Evolutionary conservation across 2,329 filamentous ascomycete species (phyloP), one percentile per base, ranked within the genome.

Genomic region (Cadophora sp.): DNA sequence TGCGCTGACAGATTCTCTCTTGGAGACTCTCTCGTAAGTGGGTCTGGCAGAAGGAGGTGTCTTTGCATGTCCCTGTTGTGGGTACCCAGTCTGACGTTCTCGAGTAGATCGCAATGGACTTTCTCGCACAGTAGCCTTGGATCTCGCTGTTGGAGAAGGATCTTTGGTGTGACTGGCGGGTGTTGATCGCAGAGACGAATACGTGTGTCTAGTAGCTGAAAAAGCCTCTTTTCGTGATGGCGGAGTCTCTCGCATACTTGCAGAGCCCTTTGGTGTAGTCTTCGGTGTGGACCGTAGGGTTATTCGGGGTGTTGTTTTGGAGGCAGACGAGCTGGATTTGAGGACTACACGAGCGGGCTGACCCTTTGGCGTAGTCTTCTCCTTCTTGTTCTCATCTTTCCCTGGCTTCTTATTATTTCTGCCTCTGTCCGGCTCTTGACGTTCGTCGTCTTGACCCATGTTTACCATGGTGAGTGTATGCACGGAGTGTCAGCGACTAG

Each of bases 261-360:
- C n/a, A 56, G 39, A 33, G 24, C 36, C 9, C 5, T 53, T 41
- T 3, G 39, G 14, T 27, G 47, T 33, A 33, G 14, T 33, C n/a
- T 36, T 47, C 2, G 36, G 24, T 16, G 48, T 24, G n/a, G 45
- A 36, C 22, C 50, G 61, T 8, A 63, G 24, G 7, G 36, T 56
- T 4, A 63, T 56, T 18, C 50, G 61, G 16, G 61, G 22, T 16
- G 36, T 33, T 13, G 27, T 20, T 30, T 63, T 63, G 16, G 24
- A 13, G 5, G 61, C 24, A 3, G 61, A 41, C 18, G 61, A 55
- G 39, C 41, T 53, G 7, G 61, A 45, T 22, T 55, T 55, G 39
- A 56, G 61, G 16, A 56, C 61, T 2, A 63, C 61, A 20, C 61
- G 50, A 30, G 61, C 50, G 24, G 61, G 61, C 50, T 55, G 61